Base-by-base conservation (phyloP, 805 yeast genomes). In the Starmera dryadoides region DNA sequence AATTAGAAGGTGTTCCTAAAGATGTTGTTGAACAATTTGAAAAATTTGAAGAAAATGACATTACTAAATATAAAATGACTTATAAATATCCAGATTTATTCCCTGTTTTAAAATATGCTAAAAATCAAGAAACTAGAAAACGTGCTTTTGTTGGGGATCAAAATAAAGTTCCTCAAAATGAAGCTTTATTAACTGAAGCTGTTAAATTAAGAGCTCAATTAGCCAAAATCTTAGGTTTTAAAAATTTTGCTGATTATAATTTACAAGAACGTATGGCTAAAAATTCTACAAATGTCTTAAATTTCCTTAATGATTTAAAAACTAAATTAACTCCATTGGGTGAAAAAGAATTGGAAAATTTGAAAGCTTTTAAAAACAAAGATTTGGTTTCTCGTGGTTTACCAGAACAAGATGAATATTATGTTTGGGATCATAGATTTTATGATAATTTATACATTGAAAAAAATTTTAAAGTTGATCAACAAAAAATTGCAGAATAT, bases 231-330 rank as follows among this genome's bases (percentile, higher is more conserved):
- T 64, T 86, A 51, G 93, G 88, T 17, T 86, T 81, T 59, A 59
- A 70, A 8, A 75, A 75, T 40, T 86, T 73, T 58, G 78, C 93
- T 1, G 82, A 79, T 39, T 85, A 73, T 53, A 73, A 79, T 26
- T 67, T 86, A 46, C 91, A 86, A 45, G 81, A 78, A 39, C 73
- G 87, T 56, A 81, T 86, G 89, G 95, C 95, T 32, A 82, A 86
- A 53, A 69, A 65, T 21, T 75, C 81, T 32, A 66, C 68, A 34
- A 73, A 64, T 19, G 95, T 85, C 17, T 53, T 72, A 49, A 53
- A 60, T 28, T 86, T 86, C 52, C 69, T 86, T 48, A 54, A 65
- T 20, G 89, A 84, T 54, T 68, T 86, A 52, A 71, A 69, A 46
- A 49, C 51, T 3, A 81, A 79, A 55, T 65, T 85, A 38, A 61